A percentile compares a stretch with the other conserved stretches of the same genome.
Evolutionary conservation across 306 rosid species (phyloP).

Genomic region (Cucurbita maxima): DNA sequence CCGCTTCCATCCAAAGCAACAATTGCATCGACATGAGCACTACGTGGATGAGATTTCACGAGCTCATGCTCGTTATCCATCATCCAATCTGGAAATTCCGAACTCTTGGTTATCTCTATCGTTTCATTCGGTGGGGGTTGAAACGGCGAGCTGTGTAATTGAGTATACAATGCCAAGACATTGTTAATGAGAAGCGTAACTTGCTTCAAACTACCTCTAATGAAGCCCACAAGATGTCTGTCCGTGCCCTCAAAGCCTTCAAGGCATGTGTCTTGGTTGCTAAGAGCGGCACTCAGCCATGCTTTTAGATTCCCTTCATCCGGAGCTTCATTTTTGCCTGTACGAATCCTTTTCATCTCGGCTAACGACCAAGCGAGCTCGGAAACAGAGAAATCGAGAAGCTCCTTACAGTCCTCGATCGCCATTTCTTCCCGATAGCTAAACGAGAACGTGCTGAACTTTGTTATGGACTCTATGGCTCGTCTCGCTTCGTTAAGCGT

Average conservation of each 20-base stretch:
- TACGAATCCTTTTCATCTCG: constrained; percentile 55
- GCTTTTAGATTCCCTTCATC: constrained; percentile 64
- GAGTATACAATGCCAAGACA: constrained; percentile 58
- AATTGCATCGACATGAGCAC: constrained; percentile 26
- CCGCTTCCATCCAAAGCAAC: constrained; percentile 89
- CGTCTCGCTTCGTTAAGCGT: constrained; percentile 45
- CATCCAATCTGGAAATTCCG: constrained; percentile 60
- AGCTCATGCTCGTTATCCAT: constrained; percentile 44
- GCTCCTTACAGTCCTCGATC: constrained; percentile 84
- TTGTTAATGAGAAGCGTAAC: constrained; percentile 74
- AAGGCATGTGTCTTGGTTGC: constrained; percentile 91
- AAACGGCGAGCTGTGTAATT: constrained; percentile 46
- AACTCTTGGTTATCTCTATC: not conserved
- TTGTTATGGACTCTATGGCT: constrained; percentile 53
- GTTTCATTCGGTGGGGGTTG: constrained; percentile 25
- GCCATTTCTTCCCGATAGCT: constrained; percentile 68
- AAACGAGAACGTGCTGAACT: constrained; percentile 45
- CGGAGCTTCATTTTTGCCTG: constrained; percentile 23
- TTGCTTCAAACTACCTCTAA: constrained; percentile 65
- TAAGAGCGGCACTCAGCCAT: constrained; percentile 88
- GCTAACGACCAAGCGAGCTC: constrained; percentile 80
- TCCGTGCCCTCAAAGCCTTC: constrained; percentile 96
- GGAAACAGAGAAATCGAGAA: constrained; percentile 65
- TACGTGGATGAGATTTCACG: constrained; percentile 22
- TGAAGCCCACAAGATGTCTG: constrained; percentile 46